Conservation (phyloP, 305 asterid genomes). For the Fraxinus floribunda region DNA sequence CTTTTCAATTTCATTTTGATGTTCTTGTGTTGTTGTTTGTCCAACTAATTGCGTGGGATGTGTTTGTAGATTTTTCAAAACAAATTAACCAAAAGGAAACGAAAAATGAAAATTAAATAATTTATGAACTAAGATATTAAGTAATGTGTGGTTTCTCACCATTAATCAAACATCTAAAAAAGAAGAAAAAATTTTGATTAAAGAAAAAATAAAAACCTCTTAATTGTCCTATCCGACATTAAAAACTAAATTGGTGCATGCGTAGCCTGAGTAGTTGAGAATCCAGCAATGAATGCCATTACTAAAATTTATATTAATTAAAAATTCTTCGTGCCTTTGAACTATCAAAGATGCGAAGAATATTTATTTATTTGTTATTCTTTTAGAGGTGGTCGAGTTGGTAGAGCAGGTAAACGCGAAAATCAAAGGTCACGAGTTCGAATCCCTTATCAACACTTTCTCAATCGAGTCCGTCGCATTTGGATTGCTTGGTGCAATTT, state of each 20-base stretch:
- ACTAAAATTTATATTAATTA: not conserved
- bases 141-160: not conserved
- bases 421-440: too few relatives aligned
- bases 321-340: not conserved
- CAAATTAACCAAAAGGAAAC: too few relatives aligned
- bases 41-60: too few relatives aligned
- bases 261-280: slow-evolving; percentile 12
- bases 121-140: not conserved
- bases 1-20: too few relatives aligned
- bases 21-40: too few relatives aligned
- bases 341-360: not conserved
- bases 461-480: too few relatives aligned
- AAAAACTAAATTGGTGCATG: slow-evolving; percentile 19
- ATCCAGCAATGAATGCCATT: not conserved
- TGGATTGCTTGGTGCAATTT: too few relatives aligned
- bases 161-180: not conserved
- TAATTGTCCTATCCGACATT: not conserved
- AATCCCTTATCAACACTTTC: too few relatives aligned
- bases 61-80: too few relatives aligned
- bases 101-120: too few relatives aligned
- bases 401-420: too few relatives aligned
- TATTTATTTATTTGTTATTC: not conserved
- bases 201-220: not conserved
- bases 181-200: not conserved
- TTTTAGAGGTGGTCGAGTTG: too few relatives aligned